Conservation (phyloP, 2,329 filamentous ascomycete genomes). For the Exserohilum turcica region DNA sequence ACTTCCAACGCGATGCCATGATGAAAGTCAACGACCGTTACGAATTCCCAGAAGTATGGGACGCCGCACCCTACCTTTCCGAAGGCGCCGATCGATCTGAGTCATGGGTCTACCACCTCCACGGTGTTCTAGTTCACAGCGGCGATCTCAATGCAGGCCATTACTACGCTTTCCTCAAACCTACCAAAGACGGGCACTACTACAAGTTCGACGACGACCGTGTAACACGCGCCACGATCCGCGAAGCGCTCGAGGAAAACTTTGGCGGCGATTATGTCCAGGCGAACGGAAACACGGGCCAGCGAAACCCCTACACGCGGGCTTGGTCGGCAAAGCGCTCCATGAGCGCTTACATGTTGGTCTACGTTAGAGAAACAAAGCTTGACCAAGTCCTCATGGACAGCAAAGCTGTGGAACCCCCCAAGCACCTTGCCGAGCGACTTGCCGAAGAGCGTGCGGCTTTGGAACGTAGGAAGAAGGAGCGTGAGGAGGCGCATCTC, state of each 20-base stretch:
- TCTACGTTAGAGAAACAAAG: constrained; percentile 88
- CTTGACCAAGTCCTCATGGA: constrained; percentile 81
- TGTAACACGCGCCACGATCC: constrained; percentile 89
- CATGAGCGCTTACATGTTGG: constrained; percentile 97
- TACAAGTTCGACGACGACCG: constrained; percentile 98
- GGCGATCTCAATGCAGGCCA: constrained; percentile 96
- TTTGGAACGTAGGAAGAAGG: constrained; percentile 77
- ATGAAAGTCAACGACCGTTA: constrained; percentile 98
- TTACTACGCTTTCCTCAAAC: constrained; percentile 95
- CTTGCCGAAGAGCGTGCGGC: constrained; percentile 82
- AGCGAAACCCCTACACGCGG: constrained; percentile 68
- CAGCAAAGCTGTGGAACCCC: constrained; percentile 78
- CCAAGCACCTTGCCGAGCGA: constrained; percentile 75
- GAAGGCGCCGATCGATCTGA: constrained; percentile 86
- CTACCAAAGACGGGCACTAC: constrained; percentile 89
- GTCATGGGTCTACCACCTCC: constrained; percentile 87
- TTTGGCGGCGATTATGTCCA: constrained; percentile 85
- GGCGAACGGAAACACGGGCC: constrained; percentile 60
- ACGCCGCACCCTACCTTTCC: constrained; percentile 84
- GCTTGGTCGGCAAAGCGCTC: constrained; percentile 69
- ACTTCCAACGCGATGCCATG: constrained; percentile 94
- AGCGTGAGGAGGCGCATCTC: constrained; percentile 91
- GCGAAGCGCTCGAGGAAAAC: constrained; percentile 94
- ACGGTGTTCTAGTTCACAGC: constrained; percentile 94
- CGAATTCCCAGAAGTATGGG: constrained; percentile 83